These are phyloP conservation scores for Chalara sp. DNA, from an alignment of 2,329 filamentous ascomycete genomes.

Conservation along the genomic window DNA sequence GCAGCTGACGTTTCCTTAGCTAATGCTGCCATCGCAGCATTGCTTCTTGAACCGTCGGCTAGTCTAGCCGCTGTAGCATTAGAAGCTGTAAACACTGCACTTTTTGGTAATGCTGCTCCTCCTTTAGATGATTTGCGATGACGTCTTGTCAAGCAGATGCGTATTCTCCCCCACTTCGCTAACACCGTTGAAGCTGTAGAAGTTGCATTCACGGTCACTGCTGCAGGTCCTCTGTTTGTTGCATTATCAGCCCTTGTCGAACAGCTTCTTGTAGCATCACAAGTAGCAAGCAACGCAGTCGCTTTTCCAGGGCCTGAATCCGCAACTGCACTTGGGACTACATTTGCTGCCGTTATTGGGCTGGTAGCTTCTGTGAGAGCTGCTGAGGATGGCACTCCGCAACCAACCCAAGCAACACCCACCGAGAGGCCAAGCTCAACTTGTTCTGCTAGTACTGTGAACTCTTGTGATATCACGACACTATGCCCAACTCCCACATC, in stretches of 20 bases:
- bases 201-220: background rate
- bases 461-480: no score
- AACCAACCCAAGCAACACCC: background rate
- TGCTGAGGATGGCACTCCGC: background rate
- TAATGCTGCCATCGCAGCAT: background rate
- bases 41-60: background rate
- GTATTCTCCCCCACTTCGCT: background rate
- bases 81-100: background rate
- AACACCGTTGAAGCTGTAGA: background rate
- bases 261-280: background rate
- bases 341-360: background rate
- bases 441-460: no score
- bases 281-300: background rate
- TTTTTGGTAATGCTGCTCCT: background rate
- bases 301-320: background rate
- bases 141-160: background rate
- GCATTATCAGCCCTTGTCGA: background rate
- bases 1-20: background rate
- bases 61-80: background rate
- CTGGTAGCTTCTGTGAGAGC: background rate
- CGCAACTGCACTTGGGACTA: background rate
- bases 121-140: background rate
- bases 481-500: no score
- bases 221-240: background rate
- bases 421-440: no score